Evolutionary conservation across 2,329 filamentous ascomycete species (phyloP).

Genomic region (Diatrype stigma): DNA sequence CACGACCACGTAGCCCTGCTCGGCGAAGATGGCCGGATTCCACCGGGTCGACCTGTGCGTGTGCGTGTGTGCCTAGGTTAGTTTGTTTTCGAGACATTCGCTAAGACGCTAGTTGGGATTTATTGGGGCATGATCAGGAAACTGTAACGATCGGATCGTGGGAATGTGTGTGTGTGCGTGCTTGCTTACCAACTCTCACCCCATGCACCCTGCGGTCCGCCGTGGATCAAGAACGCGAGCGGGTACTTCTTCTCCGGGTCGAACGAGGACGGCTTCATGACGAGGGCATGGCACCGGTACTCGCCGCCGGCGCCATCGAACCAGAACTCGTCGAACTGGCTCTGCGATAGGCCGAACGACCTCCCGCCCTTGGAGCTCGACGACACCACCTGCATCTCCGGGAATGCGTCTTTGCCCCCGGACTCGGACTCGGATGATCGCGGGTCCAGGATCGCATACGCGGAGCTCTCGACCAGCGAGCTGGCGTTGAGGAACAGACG

Average conservation of each 20-base stretch:
- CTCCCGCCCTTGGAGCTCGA: slow-evolving; percentile 63
- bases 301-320: slow-evolving; percentile 58
- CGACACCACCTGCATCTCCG: slow-evolving; percentile 44
- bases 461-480: slow-evolving; percentile 68
- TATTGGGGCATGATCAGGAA: no score
- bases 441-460: slow-evolving; percentile 58
- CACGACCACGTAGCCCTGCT: slow-evolving; percentile 82
- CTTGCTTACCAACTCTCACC: slow-evolving; percentile 54
- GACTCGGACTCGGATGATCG: background rate
- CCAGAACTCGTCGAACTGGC: slow-evolving; percentile 66
- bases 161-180: background rate
- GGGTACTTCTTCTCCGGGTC: slow-evolving; percentile 70
- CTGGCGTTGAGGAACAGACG: slow-evolving; percentile 62
- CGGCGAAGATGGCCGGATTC: slow-evolving; percentile 83
- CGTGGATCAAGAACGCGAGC: slow-evolving; percentile 75
- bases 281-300: slow-evolving; percentile 66
- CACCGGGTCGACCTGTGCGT: slow-evolving; percentile 54
- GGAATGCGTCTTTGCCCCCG: slow-evolving; percentile 12
- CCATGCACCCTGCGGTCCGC: slow-evolving; percentile 77
- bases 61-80: no score
- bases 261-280: slow-evolving; percentile 65
- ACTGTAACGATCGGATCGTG: background rate
- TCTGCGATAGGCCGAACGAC: slow-evolving; percentile 59
- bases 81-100: no score
- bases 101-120: no score